Percentiles rank a stretch among this genome's conserved stretches.
These are phyloP conservation scores for Cordyceps fumosorosea DNA, from an alignment of 2,329 filamentous ascomycete species.

Conservation along the genomic window DNA sequence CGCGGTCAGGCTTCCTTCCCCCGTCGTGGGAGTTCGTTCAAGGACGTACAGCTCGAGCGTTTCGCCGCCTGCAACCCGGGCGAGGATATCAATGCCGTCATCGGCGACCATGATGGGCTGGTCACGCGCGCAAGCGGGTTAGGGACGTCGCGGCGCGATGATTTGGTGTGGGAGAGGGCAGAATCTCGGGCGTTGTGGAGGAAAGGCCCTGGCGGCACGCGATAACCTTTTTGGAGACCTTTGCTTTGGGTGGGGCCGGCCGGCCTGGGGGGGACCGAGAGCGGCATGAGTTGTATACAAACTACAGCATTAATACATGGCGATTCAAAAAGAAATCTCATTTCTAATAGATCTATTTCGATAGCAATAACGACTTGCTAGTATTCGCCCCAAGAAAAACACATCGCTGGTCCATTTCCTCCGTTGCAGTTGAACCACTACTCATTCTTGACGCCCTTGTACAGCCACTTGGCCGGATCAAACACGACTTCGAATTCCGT, in stretches of 20 bases:
- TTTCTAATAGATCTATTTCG: not conserved
- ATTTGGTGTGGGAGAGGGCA: not conserved
- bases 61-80: slow-evolving; percentile 43
- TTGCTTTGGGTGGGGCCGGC: not conserved
- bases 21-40: not conserved
- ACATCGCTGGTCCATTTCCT: not conserved
- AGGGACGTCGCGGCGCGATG: not conserved
- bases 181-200: not conserved
- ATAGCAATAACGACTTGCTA: not conserved
- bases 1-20: not conserved
- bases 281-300: not conserved
- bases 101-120: slow-evolving; percentile 47
- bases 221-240: not conserved
- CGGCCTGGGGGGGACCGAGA: not conserved
- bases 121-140: not conserved
- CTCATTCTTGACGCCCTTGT: slow-evolving; percentile 21
- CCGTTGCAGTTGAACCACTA: not conserved
- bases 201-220: slow-evolving; percentile 1
- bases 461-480: slow-evolving; percentile 53
- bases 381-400: not conserved
- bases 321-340: not conserved
- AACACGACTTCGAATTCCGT: slow-evolving; percentile 63
- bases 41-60: slow-evolving; percentile 48
- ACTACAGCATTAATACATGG: too few relatives aligned
- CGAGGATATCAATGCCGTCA: slow-evolving; percentile 43